These are phyloP conservation scores for Kodamaea neixiangensis DNA, from an alignment of 805 yeast species.

Conservation along the genomic window DNA sequence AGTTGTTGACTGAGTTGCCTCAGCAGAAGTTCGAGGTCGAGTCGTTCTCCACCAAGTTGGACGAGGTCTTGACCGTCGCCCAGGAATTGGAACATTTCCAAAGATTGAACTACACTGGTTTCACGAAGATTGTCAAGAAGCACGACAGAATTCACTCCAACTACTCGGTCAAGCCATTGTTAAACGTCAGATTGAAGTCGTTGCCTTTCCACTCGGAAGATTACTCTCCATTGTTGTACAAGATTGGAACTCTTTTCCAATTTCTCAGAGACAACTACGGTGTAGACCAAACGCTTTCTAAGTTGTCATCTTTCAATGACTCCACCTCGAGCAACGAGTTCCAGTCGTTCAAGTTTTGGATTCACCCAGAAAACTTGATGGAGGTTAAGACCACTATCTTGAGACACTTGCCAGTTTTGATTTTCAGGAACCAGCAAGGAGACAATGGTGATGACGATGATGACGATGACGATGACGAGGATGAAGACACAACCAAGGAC, in stretches of 20 bases:
- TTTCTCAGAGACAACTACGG: slow-evolving; percentile 74
- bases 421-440: slow-evolving; percentile 57
- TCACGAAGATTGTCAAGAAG: slow-evolving; percentile 90
- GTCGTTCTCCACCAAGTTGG: slow-evolving; percentile 67
- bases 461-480: slow-evolving; percentile 52
- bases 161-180: slow-evolving; percentile 86
- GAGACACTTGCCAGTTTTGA: slow-evolving; percentile 89
- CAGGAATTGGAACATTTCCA: slow-evolving; percentile 89
- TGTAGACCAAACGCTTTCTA: slow-evolving; percentile 48
- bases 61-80: slow-evolving; percentile 70
- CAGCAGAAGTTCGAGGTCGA: slow-evolving; percentile 53
- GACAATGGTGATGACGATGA: slow-evolving; percentile 51
- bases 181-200: slow-evolving; percentile 82
- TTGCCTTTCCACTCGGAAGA: slow-evolving; percentile 94
- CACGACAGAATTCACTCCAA: slow-evolving; percentile 89
- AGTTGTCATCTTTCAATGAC: slow-evolving; percentile 50
- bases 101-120: slow-evolving; percentile 91
- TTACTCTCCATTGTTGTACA: slow-evolving; percentile 85
- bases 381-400: slow-evolving; percentile 95
- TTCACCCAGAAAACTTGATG: slow-evolving; percentile 95
- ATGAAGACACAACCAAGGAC: slow-evolving; percentile 21
- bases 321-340: slow-evolving; percentile 38
- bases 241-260: slow-evolving; percentile 78
- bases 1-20: slow-evolving; percentile 49
- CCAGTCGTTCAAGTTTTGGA: slow-evolving; percentile 87